These are phyloP conservation scores for Amanita rubescens DNA, from an alignment of 768 basidiomycete species.

Conservation along the genomic window DNA sequence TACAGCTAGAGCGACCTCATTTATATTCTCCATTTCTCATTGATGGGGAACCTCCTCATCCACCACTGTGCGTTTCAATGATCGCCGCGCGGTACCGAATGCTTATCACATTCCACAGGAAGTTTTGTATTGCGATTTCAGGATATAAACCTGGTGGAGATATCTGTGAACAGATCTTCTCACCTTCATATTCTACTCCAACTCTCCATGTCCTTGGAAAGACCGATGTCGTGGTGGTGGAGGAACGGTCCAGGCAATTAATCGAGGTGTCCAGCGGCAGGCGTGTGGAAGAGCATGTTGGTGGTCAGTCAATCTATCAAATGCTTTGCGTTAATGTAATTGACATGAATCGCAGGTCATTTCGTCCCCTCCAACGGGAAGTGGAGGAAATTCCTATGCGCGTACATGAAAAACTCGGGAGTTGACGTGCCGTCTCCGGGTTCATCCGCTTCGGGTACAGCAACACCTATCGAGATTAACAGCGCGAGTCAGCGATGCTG, in stretches of 20 bases:
- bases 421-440: constrained; percentile 40
- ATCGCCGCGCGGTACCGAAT: background rate
- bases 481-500: constrained; percentile 13
- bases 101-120: constrained; percentile 25
- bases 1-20: constrained; percentile 34
- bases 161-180: constrained; percentile 42
- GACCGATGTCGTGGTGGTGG: constrained; percentile 66
- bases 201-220: constrained; percentile 75
- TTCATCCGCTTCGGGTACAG: constrained; percentile 39
- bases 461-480: constrained; percentile 31
- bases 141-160: constrained; percentile 56
- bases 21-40: constrained; percentile 52
- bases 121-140: constrained; percentile 70
- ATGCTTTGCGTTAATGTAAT: background rate
- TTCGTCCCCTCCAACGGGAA: constrained; percentile 72
- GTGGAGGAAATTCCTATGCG: constrained; percentile 71
- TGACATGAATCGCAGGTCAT: constrained; percentile 46
- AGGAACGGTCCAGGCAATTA: constrained; percentile 57
- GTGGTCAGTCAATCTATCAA: constrained; percentile 45
- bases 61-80: constrained; percentile 53
- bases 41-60: constrained; percentile 60
- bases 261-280: constrained; percentile 45
- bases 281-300: constrained; percentile 71
- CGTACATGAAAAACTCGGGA: constrained; percentile 51
- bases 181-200: constrained; percentile 51